Percentiles rank a stretch among this genome's conserved stretches.
phyloP scores from a whole-genome alignment of 192 early-diverging fungal genomes.

The Umbelopsis sp. region DNA sequence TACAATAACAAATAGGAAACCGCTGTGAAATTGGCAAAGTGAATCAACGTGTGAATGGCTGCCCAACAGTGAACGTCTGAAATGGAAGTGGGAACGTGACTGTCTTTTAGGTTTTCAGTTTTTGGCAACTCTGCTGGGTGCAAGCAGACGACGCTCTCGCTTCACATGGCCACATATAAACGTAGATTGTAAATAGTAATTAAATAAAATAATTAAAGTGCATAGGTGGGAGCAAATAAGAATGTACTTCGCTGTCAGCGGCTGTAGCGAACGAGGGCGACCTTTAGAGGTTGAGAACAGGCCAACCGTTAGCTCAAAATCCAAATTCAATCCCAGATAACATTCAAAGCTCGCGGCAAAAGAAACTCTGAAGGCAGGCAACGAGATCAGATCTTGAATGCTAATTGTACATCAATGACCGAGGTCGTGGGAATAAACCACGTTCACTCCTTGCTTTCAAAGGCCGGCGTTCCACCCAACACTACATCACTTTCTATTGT shows the following conservation, averaged over 20 bases:
- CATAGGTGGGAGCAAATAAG: too few relatives aligned
- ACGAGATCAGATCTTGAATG: conserved; percentile 11
- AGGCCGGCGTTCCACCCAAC: neutral
- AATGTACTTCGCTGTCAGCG: too few relatives aligned
- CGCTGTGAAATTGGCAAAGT: neutral
- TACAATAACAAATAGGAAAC: neutral
- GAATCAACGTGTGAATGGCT: conserved; percentile 10
- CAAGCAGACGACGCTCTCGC: too few relatives aligned
- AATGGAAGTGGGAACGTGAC: neutral
- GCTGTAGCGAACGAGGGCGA: too few relatives aligned
- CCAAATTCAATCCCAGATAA: conserved; percentile 7
- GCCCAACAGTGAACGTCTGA: neutral
- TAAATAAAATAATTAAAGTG: too few relatives aligned
- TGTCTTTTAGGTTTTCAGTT: neutral
- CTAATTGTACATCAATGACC: neutral
- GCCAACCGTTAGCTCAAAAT: neutral
- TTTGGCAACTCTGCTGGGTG: too few relatives aligned
- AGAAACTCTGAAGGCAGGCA: neutral
- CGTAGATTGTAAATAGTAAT: too few relatives aligned
- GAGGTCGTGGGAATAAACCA: neutral
- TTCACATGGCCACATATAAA: too few relatives aligned
- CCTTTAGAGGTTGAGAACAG: too few relatives aligned
- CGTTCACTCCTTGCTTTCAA: neutral
- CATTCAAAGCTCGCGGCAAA: neutral
- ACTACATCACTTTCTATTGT: neutral